These are phyloP conservation scores for Teunomyces panamensis DNA, from an alignment of 805 yeast genomes.

Conservation along the genomic window DNA sequence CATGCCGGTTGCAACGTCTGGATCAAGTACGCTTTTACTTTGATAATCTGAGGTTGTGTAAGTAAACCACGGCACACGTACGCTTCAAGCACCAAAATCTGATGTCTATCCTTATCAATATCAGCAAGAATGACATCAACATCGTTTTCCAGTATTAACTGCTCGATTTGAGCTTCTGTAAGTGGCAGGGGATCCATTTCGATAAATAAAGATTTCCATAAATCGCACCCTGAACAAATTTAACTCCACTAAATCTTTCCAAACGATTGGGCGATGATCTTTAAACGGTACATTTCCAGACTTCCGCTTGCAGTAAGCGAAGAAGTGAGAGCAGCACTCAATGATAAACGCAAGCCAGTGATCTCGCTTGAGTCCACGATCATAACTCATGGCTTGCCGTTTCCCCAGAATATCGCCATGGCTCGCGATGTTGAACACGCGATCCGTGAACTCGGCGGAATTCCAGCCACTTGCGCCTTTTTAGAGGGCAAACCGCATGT, in stretches of 20 bases:
- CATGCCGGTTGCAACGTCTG: neutral
- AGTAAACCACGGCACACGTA: neutral
- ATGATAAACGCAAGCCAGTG: conserved; percentile 52
- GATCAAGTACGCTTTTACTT: neutral
- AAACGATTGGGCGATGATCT: neutral
- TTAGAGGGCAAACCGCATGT: conserved; percentile 68
- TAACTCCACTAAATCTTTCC: neutral
- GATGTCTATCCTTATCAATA: neutral
- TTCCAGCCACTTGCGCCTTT: conserved; percentile 86
- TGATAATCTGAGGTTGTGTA: neutral
- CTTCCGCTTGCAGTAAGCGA: conserved; percentile 26
- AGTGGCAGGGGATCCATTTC: neutral
- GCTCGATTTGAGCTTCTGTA: neutral
- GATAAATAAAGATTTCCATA: neutral
- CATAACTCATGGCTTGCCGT: conserved; percentile 86
- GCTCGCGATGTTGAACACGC: conserved; percentile 63
- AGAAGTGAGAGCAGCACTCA: conserved; percentile 66
- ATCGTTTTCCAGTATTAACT: neutral
- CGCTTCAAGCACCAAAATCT: conserved; percentile 1
- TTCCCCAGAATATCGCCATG: conserved; percentile 71
- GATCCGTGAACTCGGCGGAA: conserved; percentile 59
- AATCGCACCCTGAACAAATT: neutral
- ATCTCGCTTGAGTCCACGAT: conserved; percentile 87
- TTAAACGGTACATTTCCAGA: conserved; percentile 1
- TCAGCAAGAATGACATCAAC: neutral